These are phyloP conservation scores for Geosmithia flava DNA, from an alignment of 2,329 filamentous ascomycete species.

Conservation along the genomic window DNA sequence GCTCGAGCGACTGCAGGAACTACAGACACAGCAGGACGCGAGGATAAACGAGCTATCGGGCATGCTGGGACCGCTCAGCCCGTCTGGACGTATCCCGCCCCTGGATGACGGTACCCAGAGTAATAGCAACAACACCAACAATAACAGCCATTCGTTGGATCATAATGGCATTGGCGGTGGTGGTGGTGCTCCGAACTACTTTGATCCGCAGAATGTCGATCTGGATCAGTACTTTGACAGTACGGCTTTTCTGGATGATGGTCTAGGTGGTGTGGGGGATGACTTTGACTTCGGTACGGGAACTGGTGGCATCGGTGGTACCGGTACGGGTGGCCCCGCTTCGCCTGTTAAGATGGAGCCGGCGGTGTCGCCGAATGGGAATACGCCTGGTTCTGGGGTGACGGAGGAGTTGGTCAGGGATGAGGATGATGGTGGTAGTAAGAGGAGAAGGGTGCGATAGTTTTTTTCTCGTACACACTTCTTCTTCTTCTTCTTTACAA, in stretches of 20 bases:
- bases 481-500: too few relatives aligned
- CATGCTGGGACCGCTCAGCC: conserved; percentile 67
- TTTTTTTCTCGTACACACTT: too few relatives aligned
- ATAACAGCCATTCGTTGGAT: conserved; percentile 16
- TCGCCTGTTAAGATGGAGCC: not conserved
- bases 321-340: too few relatives aligned
- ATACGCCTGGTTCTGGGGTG: conserved; percentile 31
- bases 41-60: conserved; percentile 66
- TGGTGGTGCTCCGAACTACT: too few relatives aligned
- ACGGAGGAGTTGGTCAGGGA: conserved; percentile 31
- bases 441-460: conserved; percentile 19
- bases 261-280: conserved; percentile 27
- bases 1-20: conserved; percentile 63
- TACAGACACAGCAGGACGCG: conserved; percentile 68
- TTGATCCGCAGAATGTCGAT: conserved; percentile 27
- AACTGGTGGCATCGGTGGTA: not conserved
- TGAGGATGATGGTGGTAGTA: conserved; percentile 14
- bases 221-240: conserved; percentile 39
- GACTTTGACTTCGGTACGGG: conserved; percentile 25
- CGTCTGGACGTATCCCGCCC: conserved; percentile 66
- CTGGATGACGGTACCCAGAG: conserved; percentile 19
- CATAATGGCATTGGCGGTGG: too few relatives aligned
- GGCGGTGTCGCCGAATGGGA: conserved; percentile 6
- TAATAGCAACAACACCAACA: conserved; percentile 3
- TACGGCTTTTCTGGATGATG: conserved; percentile 23